phyloP scores from a whole-genome alignment of 331 rosid species.

The Malus hybrid region DNA sequence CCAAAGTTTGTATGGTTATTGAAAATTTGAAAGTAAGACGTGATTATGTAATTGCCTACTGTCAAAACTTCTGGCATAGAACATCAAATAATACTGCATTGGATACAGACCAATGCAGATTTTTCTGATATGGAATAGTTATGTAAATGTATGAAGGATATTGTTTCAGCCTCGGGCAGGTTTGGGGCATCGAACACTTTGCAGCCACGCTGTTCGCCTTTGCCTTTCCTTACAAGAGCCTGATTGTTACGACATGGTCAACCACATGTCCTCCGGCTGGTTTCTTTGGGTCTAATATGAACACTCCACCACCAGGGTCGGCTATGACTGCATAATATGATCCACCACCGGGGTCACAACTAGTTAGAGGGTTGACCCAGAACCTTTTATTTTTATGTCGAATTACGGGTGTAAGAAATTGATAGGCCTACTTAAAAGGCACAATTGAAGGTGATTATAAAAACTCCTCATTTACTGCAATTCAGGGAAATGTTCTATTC shows the following conservation, averaged over 20 bases:
- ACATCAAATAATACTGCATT: constrained; percentile 33
- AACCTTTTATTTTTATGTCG: too few species aligned
- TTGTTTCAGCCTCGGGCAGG: constrained; percentile 98
- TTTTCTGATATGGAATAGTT: too few species aligned
- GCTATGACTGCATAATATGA: constrained; percentile 64
- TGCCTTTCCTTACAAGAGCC: constrained; percentile 93
- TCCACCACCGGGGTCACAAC: background rate
- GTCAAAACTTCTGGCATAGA: constrained; percentile 24
- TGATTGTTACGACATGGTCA: constrained; percentile 89
- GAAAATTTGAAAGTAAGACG: background rate
- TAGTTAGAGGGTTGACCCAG: too few species aligned
- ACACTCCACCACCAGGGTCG: constrained; percentile 94
- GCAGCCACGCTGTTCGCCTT: constrained; percentile 94
- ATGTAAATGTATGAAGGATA: constrained; percentile 50
- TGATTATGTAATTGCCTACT: constrained; percentile 22
- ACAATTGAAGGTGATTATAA: too few species aligned
- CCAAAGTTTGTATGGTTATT: background rate
- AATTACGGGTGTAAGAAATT: too few species aligned
- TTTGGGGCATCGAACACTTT: constrained; percentile 96
- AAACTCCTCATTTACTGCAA: too few species aligned
- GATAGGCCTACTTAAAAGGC: too few species aligned
- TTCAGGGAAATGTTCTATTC: too few species aligned
- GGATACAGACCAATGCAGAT: too few species aligned
- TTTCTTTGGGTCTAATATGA: constrained; percentile 91
- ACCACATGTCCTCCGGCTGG: constrained; percentile 99